phyloP scores from a whole-genome alignment of 139 green algal genomes.

The Yamagishiella unicocca region DNA sequence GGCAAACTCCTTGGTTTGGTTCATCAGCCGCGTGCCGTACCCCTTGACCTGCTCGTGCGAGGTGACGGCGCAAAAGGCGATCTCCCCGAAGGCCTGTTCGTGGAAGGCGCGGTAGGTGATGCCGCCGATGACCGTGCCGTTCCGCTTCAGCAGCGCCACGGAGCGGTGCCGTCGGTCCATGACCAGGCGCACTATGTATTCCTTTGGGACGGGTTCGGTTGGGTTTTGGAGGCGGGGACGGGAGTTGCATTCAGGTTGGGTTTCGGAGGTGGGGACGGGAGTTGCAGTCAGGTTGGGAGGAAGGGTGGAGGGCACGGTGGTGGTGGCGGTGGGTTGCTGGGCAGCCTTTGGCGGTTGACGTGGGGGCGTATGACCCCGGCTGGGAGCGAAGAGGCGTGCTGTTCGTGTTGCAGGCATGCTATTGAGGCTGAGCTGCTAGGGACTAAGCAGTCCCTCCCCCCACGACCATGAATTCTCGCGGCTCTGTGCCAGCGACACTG shows the following conservation, averaged over 20 bases:
- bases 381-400: too few relatives aligned
- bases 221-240: background rate
- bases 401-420: too few relatives aligned
- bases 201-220: slow-evolving; percentile 58
- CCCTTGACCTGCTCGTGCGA: slow-evolving; percentile 92
- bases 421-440: too few relatives aligned
- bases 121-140: slow-evolving; percentile 85
- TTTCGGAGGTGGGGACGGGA: background rate
- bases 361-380: too few relatives aligned
- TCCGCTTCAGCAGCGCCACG: slow-evolving; percentile 78
- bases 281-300: background rate
- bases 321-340: background rate
- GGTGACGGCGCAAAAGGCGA: slow-evolving; percentile 98
- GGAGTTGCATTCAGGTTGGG: background rate
- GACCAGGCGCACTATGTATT: slow-evolving; percentile 97
- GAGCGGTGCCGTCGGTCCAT: slow-evolving; percentile 86
- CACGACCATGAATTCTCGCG: too few relatives aligned
- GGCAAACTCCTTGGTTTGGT: slow-evolving; percentile 92
- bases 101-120: slow-evolving; percentile 96
- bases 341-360: too few relatives aligned
- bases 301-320: background rate
- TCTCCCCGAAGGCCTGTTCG: slow-evolving; percentile 89
- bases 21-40: slow-evolving; percentile 98
- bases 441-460: too few relatives aligned
- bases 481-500: too few relatives aligned